These are phyloP conservation scores for Trifolium fragiferum DNA, from an alignment of 306 rosid genomes.

Conservation along the genomic window DNA sequence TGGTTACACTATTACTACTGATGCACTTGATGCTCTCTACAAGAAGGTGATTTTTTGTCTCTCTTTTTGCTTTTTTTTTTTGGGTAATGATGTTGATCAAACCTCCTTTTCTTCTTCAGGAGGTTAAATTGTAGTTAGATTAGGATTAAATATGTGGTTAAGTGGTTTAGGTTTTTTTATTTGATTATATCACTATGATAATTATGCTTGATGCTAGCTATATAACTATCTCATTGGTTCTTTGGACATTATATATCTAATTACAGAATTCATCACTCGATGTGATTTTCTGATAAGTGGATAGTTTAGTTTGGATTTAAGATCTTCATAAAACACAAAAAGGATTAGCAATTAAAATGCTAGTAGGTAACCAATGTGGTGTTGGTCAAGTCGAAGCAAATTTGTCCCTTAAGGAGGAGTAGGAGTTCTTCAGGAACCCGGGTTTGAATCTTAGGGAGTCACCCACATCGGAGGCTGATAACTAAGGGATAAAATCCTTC, in stretches of 20 bases:
- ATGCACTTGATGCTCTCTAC: constrained; percentile 87
- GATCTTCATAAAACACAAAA: constrained; percentile 4
- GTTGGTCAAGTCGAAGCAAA: no score
- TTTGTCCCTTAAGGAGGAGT: no score
- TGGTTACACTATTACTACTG: constrained; percentile 84
- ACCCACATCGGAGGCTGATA: no score
- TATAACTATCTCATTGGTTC: constrained; percentile 23
- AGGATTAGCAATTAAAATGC: background rate
- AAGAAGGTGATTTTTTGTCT: constrained; percentile 65
- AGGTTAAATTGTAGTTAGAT: no score
- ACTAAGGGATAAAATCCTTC: no score
- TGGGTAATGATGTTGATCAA: no score
- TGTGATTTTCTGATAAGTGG: constrained; percentile 18
- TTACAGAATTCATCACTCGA: background rate
- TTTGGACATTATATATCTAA: background rate
- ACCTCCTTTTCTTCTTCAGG: no score
- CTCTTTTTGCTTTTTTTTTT: background rate
- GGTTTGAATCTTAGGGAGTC: no score
- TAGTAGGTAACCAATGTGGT: no score
- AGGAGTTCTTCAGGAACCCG: no score
- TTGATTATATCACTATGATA: background rate
- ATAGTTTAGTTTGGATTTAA: constrained; percentile 25
- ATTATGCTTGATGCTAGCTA: constrained; percentile 34
- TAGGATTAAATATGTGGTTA: no score
- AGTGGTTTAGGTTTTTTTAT: background rate